phyloP scores from a whole-genome alignment of 2,329 filamentous ascomycete genomes.

The Paecilomyces niveus region DNA sequence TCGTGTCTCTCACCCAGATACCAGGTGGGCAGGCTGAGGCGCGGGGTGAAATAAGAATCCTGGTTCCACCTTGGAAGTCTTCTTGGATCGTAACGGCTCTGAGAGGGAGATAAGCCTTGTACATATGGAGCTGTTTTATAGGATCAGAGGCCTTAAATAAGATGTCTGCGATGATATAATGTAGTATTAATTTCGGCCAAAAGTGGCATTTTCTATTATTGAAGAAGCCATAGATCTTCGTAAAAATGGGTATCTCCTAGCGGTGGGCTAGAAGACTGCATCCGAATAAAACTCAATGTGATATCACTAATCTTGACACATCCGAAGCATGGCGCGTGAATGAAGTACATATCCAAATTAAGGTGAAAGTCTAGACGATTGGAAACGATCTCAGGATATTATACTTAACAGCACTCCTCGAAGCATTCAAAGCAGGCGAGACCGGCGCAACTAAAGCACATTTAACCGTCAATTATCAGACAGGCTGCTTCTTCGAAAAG shows the following conservation, averaged over 20 bases:
- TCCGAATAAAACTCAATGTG: background rate
- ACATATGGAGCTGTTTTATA: background rate
- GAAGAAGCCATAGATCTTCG: background rate
- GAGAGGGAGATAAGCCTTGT: background rate
- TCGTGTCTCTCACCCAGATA: background rate
- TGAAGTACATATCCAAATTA: background rate
- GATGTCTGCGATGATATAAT: too few species aligned
- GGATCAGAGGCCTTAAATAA: background rate
- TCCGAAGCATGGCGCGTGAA: background rate
- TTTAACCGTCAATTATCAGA: background rate
- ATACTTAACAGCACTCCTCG: conserved; percentile 26
- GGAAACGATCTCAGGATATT: conserved; percentile 1
- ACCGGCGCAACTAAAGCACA: conserved; percentile 17
- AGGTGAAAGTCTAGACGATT: background rate
- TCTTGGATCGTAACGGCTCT: background rate
- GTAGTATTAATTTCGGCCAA: background rate
- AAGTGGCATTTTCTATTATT: background rate
- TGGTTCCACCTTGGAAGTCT: background rate
- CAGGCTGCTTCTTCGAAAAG: background rate
- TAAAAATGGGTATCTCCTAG: background rate
- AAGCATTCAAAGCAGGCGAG: conserved; percentile 25
- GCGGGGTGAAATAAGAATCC: background rate
- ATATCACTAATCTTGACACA: background rate
- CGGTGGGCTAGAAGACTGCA: background rate
- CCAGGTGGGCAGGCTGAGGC: background rate